phyloP scores from a whole-genome alignment of 352 stramenopile species.

The Peronospora farinosa region DNA sequence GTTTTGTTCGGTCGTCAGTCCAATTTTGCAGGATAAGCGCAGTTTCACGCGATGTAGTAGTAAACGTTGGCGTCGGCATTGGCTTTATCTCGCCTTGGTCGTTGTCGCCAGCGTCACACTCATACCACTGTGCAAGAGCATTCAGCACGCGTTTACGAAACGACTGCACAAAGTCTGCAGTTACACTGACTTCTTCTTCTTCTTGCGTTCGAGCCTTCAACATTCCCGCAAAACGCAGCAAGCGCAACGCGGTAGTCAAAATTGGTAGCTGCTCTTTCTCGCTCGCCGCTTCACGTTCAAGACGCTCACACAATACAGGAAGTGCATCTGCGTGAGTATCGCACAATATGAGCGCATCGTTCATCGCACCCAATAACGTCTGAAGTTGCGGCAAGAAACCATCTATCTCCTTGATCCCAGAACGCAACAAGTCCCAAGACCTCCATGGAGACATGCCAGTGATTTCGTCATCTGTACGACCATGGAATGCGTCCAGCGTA shows the following conservation, averaged over 20 bases:
- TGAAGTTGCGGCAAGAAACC: conserved; percentile 44
- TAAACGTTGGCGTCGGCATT: conserved; percentile 40
- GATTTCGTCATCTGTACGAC: conserved; percentile 17
- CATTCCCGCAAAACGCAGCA: conserved; percentile 20
- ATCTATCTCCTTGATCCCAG: conserved; percentile 24
- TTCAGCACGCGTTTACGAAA: conserved; percentile 34
- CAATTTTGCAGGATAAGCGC: conserved; percentile 57
- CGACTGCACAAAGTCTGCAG: conserved; percentile 18
- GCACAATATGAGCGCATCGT: conserved; percentile 34
- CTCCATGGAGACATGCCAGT: conserved; percentile 6
- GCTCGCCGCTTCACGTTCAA: conserved; percentile 10
- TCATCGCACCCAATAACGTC: conserved; percentile 25
- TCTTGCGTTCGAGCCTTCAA: conserved; percentile 12
- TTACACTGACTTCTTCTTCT: conserved; percentile 12
- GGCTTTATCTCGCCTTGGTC: conserved; percentile 9
- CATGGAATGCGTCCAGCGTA: conserved; percentile 12
- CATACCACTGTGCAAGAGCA: conserved; percentile 43
- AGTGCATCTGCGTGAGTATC: conserved; percentile 30
- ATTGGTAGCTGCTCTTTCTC: conserved; percentile 9
- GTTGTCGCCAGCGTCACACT: conserved; percentile 16
- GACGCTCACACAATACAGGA: conserved; percentile 18
- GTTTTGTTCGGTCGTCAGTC: conserved; percentile 39
- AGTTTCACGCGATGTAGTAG: conserved; percentile 51
- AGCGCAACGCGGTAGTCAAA: conserved; percentile 13
- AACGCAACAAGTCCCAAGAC: conserved; percentile 13